These are phyloP conservation scores for Leccinum rimulosum DNA, from an alignment of 768 basidiomycete species.

Conservation along the genomic window DNA sequence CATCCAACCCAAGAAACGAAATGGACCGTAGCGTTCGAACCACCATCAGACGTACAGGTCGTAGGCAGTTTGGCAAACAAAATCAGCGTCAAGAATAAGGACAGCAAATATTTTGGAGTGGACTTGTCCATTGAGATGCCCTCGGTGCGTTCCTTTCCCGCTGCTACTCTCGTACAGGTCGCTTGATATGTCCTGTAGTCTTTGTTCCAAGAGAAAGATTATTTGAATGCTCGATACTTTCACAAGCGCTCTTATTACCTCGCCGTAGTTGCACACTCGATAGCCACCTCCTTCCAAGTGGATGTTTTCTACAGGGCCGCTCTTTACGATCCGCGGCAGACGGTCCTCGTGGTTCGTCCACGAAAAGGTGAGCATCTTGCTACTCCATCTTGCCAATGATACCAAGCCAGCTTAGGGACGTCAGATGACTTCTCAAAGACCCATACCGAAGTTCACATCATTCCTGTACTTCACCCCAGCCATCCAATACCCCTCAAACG, in stretches of 20 bases:
- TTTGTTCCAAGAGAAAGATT: conserved; percentile 96
- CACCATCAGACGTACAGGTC: conserved; percentile 71
- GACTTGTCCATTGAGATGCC: conserved; percentile 91
- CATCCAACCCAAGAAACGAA: conserved; percentile 75
- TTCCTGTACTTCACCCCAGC: conserved; percentile 58
- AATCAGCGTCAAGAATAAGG: conserved; percentile 68
- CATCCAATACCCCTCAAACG: conserved; percentile 65
- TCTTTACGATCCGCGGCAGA: conserved; percentile 60
- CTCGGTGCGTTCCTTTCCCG: conserved; percentile 44
- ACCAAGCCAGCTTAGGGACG: conserved; percentile 39
- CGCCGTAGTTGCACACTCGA: conserved; percentile 66
- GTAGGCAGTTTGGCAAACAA: conserved; percentile 88
- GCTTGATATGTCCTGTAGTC: conserved; percentile 35
- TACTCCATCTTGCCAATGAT: conserved; percentile 21
- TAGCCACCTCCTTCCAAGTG: conserved; percentile 49
- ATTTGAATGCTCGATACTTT: conserved; percentile 84
- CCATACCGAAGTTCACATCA: conserved; percentile 69
- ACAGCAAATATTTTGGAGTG: conserved; percentile 60
- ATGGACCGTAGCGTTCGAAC: conserved; percentile 84
- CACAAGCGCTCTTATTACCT: conserved; percentile 92
- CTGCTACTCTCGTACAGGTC: not conserved
- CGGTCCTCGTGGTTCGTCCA: conserved; percentile 60
- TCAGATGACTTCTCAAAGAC: conserved; percentile 64
- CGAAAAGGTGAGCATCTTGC: conserved; percentile 43
- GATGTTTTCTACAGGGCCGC: conserved; percentile 61